Evolutionary conservation across 306 rosid genomes (phyloP).

Genomic region (Quercus variabilis): DNA sequence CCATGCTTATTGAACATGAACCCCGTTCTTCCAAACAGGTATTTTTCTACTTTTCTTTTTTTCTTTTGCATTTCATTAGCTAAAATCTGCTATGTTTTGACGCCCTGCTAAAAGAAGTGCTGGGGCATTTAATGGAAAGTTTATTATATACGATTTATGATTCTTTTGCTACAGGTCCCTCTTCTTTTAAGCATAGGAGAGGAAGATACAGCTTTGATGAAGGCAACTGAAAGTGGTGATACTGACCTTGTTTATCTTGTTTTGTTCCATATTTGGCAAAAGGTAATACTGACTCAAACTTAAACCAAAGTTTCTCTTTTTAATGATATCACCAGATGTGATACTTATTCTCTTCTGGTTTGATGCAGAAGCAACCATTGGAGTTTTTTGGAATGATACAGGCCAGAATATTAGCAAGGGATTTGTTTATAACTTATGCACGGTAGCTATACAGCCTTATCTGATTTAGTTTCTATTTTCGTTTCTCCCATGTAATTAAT

Average conservation of each 20-base stretch:
- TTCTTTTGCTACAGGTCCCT: constrained; percentile 64
- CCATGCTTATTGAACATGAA: constrained; percentile 96
- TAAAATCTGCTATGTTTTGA: constrained; percentile 19
- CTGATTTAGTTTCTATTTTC: neutral
- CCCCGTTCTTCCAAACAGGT: constrained; percentile 96
- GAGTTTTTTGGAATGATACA: constrained; percentile 85
- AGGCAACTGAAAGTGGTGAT: constrained; percentile 95
- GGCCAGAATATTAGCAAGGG: constrained; percentile 66
- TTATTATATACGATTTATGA: constrained; percentile 2
- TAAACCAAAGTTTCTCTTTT: neutral
- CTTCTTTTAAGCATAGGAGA: constrained; percentile 97
- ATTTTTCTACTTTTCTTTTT: constrained; percentile 12
- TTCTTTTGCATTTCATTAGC: neutral
- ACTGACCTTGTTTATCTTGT: constrained; percentile 97
- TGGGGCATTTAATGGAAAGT: constrained; percentile 3
- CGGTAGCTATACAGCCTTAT: constrained; percentile 46
- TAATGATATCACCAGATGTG: neutral
- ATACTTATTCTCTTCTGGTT: constrained; percentile 18
- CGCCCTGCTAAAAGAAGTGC: neutral
- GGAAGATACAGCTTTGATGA: constrained; percentile 83
- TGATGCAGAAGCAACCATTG: constrained; percentile 75
- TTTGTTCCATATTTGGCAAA: constrained; percentile 92
- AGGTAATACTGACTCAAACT: constrained; percentile 46
- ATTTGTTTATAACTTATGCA: constrained; percentile 75
- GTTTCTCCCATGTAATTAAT: neutral